These are phyloP conservation scores for Hawksworthiomyces lignivorus DNA, from an alignment of 2,329 filamentous ascomycete genomes.

Conservation along the genomic window DNA sequence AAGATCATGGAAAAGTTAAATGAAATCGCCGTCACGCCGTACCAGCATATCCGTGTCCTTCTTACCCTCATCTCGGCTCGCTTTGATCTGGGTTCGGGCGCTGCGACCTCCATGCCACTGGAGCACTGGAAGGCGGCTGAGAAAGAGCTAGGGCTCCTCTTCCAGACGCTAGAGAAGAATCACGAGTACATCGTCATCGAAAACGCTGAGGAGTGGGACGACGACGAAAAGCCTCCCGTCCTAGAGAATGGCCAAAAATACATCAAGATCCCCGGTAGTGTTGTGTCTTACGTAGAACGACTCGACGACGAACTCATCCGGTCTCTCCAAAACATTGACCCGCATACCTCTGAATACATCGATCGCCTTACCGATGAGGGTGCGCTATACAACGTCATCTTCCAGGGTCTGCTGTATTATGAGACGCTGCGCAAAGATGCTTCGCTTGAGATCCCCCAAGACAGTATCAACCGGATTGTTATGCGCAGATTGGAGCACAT, in stretches of 20 bases:
- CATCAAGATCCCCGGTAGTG: constrained; percentile 86
- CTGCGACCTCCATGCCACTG: constrained; percentile 75
- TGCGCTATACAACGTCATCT: constrained; percentile 82
- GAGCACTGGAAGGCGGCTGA: constrained; percentile 97
- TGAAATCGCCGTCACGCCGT: constrained; percentile 82
- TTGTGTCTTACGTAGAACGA: constrained; percentile 90
- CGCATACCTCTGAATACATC: constrained; percentile 97
- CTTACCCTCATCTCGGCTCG: constrained; percentile 86
- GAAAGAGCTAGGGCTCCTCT: constrained; percentile 70
- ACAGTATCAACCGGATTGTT: constrained; percentile 83
- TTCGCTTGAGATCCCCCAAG: constrained; percentile 68
- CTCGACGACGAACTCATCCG: constrained; percentile 95
- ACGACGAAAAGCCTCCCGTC: constrained; percentile 86
- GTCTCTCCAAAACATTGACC: constrained; percentile 95
- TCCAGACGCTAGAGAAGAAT: constrained; percentile 72
- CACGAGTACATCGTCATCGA: constrained; percentile 80
- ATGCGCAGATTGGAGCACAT: constrained; percentile 94
- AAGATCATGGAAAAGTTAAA: constrained; percentile 92
- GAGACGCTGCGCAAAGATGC: constrained; percentile 68
- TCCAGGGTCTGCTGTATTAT: constrained; percentile 81
- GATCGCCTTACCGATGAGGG: constrained; percentile 89
- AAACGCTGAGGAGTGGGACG: constrained; percentile 95
- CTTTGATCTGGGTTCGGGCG: constrained; percentile 81
- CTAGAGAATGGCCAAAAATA: constrained; percentile 67
- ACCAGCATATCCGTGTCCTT: constrained; percentile 89